Percentiles rank a stretch among this genome's conserved stretches.
phyloP scores from a whole-genome alignment of 1,284 basidiomycete species.

The Fomes fomentarius region DNA sequence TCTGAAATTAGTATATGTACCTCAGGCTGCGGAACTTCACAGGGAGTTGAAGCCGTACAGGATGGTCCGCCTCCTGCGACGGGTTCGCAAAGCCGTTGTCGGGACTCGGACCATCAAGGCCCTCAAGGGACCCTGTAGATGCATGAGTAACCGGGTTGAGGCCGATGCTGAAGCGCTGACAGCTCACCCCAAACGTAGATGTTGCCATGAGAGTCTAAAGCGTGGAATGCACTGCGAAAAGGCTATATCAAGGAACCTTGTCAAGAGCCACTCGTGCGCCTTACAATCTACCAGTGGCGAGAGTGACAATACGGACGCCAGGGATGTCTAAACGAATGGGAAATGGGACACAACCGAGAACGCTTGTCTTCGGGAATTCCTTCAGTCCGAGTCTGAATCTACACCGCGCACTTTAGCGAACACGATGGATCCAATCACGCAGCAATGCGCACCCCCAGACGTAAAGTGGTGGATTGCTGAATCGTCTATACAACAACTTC shows the following conservation, averaged over 20 bases:
- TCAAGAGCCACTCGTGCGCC: too few species aligned
- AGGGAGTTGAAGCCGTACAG: slow-evolving; percentile 62
- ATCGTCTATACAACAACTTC: slow-evolving; percentile 78
- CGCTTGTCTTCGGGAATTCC: slow-evolving; percentile 37
- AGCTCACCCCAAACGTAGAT: slow-evolving; percentile 83
- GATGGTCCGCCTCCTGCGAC: slow-evolving; percentile 50
- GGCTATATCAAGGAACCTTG: background rate
- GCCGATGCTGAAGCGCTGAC: too few species aligned
- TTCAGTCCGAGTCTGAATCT: slow-evolving; percentile 68
- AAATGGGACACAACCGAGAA: slow-evolving; percentile 54
- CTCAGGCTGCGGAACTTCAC: slow-evolving; percentile 61
- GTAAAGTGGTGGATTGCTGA: slow-evolving; percentile 62
- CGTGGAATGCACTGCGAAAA: slow-evolving; percentile 74
- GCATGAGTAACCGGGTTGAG: too few species aligned
- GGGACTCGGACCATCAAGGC: slow-evolving; percentile 40
- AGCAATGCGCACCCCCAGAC: slow-evolving; percentile 77
- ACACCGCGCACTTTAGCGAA: background rate
- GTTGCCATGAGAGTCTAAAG: slow-evolving; percentile 72
- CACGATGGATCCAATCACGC: background rate
- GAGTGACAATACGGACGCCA: slow-evolving; percentile 66
- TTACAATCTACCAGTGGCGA: slow-evolving; percentile 83
- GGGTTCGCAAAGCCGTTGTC: slow-evolving; percentile 61
- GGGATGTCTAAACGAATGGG: slow-evolving; percentile 64
- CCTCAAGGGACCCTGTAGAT: slow-evolving; percentile 62
- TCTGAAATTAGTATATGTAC: too few species aligned